A percentile compares a stretch with the other conserved stretches of the same genome.
Conservation (phyloP, 352 stramenopile species). For the Phytophthora megakarya region DNA sequence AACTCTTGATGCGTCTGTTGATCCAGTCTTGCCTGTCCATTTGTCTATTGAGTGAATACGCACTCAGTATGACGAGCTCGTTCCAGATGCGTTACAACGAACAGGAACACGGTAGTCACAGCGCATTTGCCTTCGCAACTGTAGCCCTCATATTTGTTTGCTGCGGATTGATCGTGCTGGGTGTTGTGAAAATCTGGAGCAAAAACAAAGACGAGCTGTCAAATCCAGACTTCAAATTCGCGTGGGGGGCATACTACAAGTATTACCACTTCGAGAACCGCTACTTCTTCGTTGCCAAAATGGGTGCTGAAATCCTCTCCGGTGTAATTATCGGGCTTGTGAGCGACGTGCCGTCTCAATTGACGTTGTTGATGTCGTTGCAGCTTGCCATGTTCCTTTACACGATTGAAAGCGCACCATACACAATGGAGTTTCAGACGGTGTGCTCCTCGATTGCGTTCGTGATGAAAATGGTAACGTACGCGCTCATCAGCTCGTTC, state of each 20-base stretch:
- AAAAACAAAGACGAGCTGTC: conserved; percentile 61
- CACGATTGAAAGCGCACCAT: conserved; percentile 64
- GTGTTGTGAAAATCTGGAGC: conserved; percentile 65
- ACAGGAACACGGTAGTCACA: conserved; percentile 45
- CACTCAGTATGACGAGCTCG: conserved; percentile 76
- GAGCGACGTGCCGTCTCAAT: conserved; percentile 73
- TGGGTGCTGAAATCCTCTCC: conserved; percentile 76
- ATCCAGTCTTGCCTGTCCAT: conserved; percentile 75
- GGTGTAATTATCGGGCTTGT: conserved; percentile 77
- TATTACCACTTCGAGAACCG: conserved; percentile 68
- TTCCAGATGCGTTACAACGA: conserved; percentile 83
- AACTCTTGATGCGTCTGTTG: conserved; percentile 69
- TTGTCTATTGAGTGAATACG: conserved; percentile 81
- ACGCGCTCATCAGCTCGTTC: conserved; percentile 80
- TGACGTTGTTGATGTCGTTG: conserved; percentile 71
- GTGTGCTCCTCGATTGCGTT: conserved; percentile 71
- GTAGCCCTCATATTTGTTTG: conserved; percentile 68
- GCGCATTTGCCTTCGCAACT: conserved; percentile 61
- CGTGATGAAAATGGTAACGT: conserved; percentile 86
- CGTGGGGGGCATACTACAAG: conserved; percentile 84
- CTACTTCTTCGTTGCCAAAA: conserved; percentile 83
- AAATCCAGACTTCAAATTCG: conserved; percentile 79
- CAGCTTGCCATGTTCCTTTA: conserved; percentile 81
- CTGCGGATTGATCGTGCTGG: conserved; percentile 69
- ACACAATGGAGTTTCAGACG: conserved; percentile 78